Evolutionary conservation across 73 alveolate species (phyloP), one percentile per base, ranked within the genome.

Genomic region (Paramecium caudatum): DNA sequence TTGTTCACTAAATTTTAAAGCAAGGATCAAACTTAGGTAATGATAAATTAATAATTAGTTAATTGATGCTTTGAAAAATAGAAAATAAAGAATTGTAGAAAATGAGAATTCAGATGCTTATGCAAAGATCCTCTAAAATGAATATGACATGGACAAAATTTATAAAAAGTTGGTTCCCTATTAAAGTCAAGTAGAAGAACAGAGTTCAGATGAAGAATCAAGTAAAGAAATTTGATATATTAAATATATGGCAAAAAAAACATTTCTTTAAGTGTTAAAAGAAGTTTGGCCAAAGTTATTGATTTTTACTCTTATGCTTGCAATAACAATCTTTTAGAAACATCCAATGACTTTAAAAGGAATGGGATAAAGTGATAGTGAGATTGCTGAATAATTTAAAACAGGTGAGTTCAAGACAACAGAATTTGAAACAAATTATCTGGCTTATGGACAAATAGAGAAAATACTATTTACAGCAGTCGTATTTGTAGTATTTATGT

Each of bases 61-160:
- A 15, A 4, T 65, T 10, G 39, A 65, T 33, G 23, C 50, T 19
- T 3, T 65, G 4, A 65, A 65, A 65, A 2, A 10, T 32, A 65
- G 83, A 65, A 65, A 65, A 65, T 36, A 33, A 15, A 65, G 7
- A 65, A 36, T 65, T 3, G n/a, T 65, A 32, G 83, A 65, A 33
- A 13, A 13, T 13, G 50, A 33, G 7, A 30, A 33, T 32, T 10
- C 12, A 33, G 83, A 65, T 1, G 34, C 47, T 33, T 65, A 33
- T 36, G 6, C 47, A 2, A 65, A 65, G 39, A 30, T 65, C 0
- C 17, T 65, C 33, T 13, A 34, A 25, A 65, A 65, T 23, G 16
- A 36, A 3, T 65, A 65, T 65, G 83, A 65, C 10, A 65, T 65
- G 83, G 83, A 33, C 34, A 33, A 65, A 65, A 36, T 65, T 25